A percentile compares a stretch with the other conserved stretches of the same genome.
phyloP scores from a whole-genome alignment of 352 stramenopile species.

The Achlya hypogyna region DNA sequence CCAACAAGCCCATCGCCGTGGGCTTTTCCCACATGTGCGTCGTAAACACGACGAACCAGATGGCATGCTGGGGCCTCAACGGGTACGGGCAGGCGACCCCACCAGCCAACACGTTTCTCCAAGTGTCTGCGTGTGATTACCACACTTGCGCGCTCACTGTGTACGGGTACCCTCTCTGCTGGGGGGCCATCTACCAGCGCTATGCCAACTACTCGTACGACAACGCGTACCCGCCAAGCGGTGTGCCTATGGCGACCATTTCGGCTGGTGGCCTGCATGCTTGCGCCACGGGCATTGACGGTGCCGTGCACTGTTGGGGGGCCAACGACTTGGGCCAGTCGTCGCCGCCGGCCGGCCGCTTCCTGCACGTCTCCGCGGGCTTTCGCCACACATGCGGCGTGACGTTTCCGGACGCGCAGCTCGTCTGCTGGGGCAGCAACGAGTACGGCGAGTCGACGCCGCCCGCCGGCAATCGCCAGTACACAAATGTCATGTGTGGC shows the following conservation, averaged over 20 bases:
- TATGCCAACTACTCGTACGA: neutral
- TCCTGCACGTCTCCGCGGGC: slow-evolving; percentile 7
- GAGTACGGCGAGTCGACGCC: slow-evolving; percentile 3
- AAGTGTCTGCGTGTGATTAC: slow-evolving; percentile 15
- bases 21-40: slow-evolving; percentile 11
- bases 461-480: neutral
- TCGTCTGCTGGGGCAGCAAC: slow-evolving; percentile 17
- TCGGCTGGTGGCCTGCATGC: slow-evolving; percentile 3
- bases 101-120: slow-evolving; percentile 4
- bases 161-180: neutral
- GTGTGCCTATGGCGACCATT: neutral
- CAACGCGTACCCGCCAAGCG: neutral
- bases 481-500: neutral
- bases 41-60: neutral
- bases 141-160: slow-evolving; percentile 10
- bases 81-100: slow-evolving; percentile 10
- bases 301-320: slow-evolving; percentile 9
- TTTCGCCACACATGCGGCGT: slow-evolving; percentile 11
- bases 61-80: slow-evolving; percentile 19
- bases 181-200: slow-evolving; percentile 4
- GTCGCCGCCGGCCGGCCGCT: slow-evolving; percentile 2
- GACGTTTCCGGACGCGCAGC: slow-evolving; percentile 9
- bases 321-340: slow-evolving; percentile 4
- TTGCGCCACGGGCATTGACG: neutral
- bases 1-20: neutral